Evolutionary conservation across 306 rosid genomes (phyloP).

Genomic region (Herpetospermum pedunculosum): DNA sequence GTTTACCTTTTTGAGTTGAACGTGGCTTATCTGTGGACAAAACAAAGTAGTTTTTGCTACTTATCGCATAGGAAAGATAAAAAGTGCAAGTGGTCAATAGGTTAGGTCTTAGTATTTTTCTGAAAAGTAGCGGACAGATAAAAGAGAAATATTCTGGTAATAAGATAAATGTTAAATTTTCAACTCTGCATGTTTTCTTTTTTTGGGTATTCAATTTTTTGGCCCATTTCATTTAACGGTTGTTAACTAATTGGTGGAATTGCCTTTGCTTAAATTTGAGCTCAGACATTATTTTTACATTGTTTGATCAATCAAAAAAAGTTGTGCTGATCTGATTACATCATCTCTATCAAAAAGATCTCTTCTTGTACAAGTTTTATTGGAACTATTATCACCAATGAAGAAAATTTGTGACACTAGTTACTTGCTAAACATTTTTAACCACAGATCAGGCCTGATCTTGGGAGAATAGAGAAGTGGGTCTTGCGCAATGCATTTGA

Average conservation of each 20-base stretch:
- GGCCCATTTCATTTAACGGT: not conserved
- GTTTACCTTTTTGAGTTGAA: not conserved
- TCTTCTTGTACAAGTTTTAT: not conserved
- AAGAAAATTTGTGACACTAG: not conserved
- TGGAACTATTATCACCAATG: not conserved
- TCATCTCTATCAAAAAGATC: not conserved
- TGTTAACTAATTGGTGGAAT: not conserved
- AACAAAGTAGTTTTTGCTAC: not conserved
- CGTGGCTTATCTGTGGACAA: not conserved
- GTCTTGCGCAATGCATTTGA: conserved; percentile 91
- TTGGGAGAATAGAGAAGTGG: conserved; percentile 95
- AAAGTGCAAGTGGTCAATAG: not conserved
- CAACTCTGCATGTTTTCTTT: not conserved
- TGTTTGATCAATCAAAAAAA: not conserved
- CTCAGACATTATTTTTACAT: not conserved
- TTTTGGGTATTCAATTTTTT: not conserved
- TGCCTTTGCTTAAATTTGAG: not conserved
- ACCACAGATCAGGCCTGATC: conserved; percentile 69
- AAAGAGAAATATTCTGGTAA: not conserved
- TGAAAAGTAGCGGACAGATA: not conserved
- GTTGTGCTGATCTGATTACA: not conserved
- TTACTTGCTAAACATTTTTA: conserved; percentile 9
- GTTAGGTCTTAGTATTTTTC: not conserved
- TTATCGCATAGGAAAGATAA: not conserved
- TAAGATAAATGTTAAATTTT: not conserved